A percentile compares a stretch with the other conserved stretches of the same genome.
These are phyloP conservation scores for Graphiopsis chlorocephala DNA, from an alignment of 2,329 filamentous ascomycete species.

Conservation along the genomic window DNA sequence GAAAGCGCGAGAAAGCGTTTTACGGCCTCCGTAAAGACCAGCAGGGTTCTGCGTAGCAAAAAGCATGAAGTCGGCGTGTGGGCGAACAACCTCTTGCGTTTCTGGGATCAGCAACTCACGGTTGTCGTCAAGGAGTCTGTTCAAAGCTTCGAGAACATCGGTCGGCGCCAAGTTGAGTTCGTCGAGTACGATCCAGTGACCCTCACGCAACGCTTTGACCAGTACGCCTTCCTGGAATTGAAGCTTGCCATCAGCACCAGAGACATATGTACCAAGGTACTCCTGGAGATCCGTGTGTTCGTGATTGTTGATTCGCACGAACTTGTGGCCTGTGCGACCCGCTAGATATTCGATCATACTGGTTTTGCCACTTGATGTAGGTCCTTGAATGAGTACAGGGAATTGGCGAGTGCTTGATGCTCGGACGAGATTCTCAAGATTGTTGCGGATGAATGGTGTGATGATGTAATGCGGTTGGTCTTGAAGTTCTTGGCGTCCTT, in stretches of 20 bases:
- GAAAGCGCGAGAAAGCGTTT: constrained; percentile 89
- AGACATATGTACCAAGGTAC: constrained; percentile 92
- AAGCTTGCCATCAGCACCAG: constrained; percentile 77
- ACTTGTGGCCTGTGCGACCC: constrained; percentile 94
- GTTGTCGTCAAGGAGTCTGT: constrained; percentile 93
- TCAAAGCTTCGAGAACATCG: constrained; percentile 93
- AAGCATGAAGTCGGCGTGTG: constrained; percentile 93
- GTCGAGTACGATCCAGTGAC: constrained; percentile 97
- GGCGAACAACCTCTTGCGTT: constrained; percentile 88
- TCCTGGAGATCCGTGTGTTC: constrained; percentile 98
- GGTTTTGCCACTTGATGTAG: constrained; percentile 95
- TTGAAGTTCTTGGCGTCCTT: constrained; percentile 64
- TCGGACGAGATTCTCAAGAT: constrained; percentile 88
- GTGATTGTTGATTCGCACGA: constrained; percentile 98
- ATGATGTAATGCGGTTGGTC: constrained; percentile 91
- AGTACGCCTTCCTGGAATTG: constrained; percentile 90
- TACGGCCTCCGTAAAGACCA: constrained; percentile 90
- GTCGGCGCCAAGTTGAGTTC: constrained; percentile 96
- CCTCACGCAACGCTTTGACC: constrained; percentile 86
- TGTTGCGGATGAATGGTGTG: constrained; percentile 90
- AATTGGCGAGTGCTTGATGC: constrained; percentile 90
- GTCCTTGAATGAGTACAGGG: constrained; percentile 91
- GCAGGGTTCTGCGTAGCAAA: constrained; percentile 98
- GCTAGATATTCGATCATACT: constrained; percentile 99
- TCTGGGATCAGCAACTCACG: constrained; percentile 93